phyloP scores from a whole-genome alignment of 352 stramenopile species.

The Pythium angustatum region DNA sequence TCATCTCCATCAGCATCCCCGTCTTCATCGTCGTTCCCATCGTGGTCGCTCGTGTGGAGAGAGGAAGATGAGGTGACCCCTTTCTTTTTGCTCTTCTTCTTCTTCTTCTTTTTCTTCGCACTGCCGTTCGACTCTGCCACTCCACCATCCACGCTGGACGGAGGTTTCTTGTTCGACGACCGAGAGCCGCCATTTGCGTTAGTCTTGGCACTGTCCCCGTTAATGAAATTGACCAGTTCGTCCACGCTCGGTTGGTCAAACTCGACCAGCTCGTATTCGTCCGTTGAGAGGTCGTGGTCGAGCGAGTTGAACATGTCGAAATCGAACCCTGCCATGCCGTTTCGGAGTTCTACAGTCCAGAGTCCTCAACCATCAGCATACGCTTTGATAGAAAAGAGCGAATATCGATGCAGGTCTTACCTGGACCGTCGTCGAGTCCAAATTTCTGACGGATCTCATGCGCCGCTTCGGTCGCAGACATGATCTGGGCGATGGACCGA shows the following conservation, averaged over 20 bases:
- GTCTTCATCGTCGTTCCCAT: conserved; percentile 25
- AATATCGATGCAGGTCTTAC: conserved; percentile 23
- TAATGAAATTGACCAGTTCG: conserved; percentile 83
- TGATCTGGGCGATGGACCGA: conserved; percentile 81
- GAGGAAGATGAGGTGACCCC: conserved; percentile 22
- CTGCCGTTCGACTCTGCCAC: conserved; percentile 4
- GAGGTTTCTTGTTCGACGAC: conserved; percentile 22
- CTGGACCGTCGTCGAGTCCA: conserved; percentile 56
- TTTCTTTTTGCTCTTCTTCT: conserved; percentile 75
- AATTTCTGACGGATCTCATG: conserved; percentile 81
- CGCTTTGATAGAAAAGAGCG: not conserved
- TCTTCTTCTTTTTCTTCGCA: conserved; percentile 72
- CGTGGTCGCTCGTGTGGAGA: conserved; percentile 13
- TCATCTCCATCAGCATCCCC: conserved; percentile 18
- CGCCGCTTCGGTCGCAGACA: conserved; percentile 76
- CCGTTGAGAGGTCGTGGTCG: conserved; percentile 73
- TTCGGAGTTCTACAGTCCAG: conserved; percentile 42
- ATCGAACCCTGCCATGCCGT: conserved; percentile 66
- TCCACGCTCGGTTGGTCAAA: conserved; percentile 83
- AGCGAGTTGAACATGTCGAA: conserved; percentile 81
- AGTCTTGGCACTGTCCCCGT: conserved; percentile 42
- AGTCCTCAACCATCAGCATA: not conserved
- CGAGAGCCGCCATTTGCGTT: conserved; percentile 26
- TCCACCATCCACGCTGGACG: conserved; percentile 23
- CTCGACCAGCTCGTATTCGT: conserved; percentile 80